Evolutionary conservation across 2,329 filamentous ascomycete genomes (phyloP).

Genomic region (Colletotrichum sp.): DNA sequence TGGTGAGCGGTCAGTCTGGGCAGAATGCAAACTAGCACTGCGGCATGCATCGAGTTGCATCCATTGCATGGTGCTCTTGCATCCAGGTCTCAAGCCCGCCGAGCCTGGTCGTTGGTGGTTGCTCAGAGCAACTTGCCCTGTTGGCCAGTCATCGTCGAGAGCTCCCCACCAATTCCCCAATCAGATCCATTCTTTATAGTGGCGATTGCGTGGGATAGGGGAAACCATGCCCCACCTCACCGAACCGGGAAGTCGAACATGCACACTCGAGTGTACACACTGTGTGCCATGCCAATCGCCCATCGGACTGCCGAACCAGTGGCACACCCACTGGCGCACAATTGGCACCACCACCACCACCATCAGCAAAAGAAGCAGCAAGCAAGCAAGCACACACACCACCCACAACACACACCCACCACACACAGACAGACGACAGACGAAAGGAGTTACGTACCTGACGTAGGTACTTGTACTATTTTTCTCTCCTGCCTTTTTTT

Average conservation of each 20-base stretch:
- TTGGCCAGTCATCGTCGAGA: conserved; percentile 14
- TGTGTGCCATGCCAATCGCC: neutral
- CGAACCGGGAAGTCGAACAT: neutral
- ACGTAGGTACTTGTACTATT: neutral
- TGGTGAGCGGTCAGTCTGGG: neutral
- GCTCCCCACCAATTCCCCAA: conserved; percentile 16
- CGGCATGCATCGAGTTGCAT: neutral
- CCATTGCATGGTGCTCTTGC: neutral
- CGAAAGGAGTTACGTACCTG: neutral
- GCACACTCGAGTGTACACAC: neutral
- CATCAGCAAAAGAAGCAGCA: neutral
- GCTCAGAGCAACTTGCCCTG: conserved; percentile 21
- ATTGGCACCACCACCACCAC: neutral
- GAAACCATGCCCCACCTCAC: neutral
- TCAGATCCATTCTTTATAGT: conserved; percentile 15
- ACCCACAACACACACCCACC: neutral
- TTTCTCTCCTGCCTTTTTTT: conserved; percentile 11
- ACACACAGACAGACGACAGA: neutral
- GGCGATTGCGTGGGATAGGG: conserved; percentile 20
- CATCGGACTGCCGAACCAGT: conserved; percentile 3
- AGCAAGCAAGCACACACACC: neutral
- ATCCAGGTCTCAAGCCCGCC: neutral
- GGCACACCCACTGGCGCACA: neutral
- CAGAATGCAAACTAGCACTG: neutral
- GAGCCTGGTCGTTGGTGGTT: neutral